Conservation (phyloP, 2,329 filamentous ascomycete genomes). For the Penicillium sp. region DNA sequence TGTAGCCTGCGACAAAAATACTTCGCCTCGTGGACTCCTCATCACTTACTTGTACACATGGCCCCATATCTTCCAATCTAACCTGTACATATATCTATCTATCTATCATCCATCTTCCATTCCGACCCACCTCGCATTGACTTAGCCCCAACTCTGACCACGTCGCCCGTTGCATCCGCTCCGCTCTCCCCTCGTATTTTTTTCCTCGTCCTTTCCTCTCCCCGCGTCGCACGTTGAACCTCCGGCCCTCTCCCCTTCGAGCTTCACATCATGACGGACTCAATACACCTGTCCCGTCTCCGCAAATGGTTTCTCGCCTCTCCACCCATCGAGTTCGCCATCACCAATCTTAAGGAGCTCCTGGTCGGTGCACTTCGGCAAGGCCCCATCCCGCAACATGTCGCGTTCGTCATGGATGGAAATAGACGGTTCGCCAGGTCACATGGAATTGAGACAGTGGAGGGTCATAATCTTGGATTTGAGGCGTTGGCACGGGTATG, state of each 20-base stretch:
- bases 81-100: too few relatives aligned
- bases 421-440: conserved; percentile 89
- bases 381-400: conserved; percentile 89
- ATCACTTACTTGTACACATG: neutral
- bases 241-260: neutral
- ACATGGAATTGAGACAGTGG: conserved; percentile 92
- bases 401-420: conserved; percentile 99
- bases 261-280: conserved; percentile 45
- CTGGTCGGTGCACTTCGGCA: conserved; percentile 87
- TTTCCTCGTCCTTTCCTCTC: conserved; percentile 4
- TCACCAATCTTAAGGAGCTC: conserved; percentile 77
- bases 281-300: conserved; percentile 64
- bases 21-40: too few relatives aligned
- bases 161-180: conserved; percentile 23
- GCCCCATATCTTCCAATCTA: neutral
- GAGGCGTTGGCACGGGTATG: conserved; percentile 86
- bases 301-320: conserved; percentile 82
- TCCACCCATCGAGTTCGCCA: conserved; percentile 88
- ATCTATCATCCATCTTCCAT: neutral
- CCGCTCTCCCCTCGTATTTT: conserved; percentile 10
- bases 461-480: conserved; percentile 94
- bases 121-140: neutral
- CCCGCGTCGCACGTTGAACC: conserved; percentile 7
- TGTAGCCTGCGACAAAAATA: too few relatives aligned
- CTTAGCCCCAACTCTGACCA: conserved; percentile 18